Evolutionary conservation across 192 early-diverging fungal species (phyloP), one percentile per base, ranked within the genome.

Genomic region (Allomyces javanicus): DNA sequence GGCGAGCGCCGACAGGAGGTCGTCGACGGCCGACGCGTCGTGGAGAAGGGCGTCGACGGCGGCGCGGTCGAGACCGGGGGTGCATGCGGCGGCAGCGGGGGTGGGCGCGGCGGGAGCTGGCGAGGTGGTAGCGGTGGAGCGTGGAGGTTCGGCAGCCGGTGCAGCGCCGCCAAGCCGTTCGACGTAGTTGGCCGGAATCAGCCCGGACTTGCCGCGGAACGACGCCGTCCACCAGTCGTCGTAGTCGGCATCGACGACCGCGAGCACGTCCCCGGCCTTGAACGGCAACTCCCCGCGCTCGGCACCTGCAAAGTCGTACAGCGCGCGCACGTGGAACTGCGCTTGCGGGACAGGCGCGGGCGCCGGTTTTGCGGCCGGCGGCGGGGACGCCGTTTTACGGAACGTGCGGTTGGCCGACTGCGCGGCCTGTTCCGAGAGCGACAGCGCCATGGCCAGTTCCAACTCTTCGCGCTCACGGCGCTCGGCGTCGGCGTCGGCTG

Each of bases 181-280:
- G 23, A 97, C 94, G 77, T 96, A 99, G 72, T 97, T 97, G 14
- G 91, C 89, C 11, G 96, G 96, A 68, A 99, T 97, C 58, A 99
- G 94, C 14, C 96, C 96, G 63, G 83, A 82, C 62, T 83, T 81
- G n/a, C 89, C 89, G 14, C 79, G 78, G n/a, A 87, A 74, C 72
- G 89, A 85, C 24, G 94, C 96, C 70, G 91, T 89, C 94, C 95
- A 99, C 96, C 96, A 99, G 73, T 99, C 96, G 67, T 90, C 85
- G 78, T 92, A 99, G 10, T 93, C 89, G 66, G 85, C 88, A 69
- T 97, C 94, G 69, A 91, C 71, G 24, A 99, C 96, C 12, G 83
- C 79, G 65, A 97, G 83, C 50, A 97, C 80, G 65, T 97, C 93
- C 65, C 89, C 91, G 61, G 86, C 83, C 62, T 79, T 79, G 66